Percentiles rank a stretch among this genome's conserved stretches.
phyloP scores from a whole-genome alignment of 2,329 filamentous ascomycete species.

The Stachybotrys chlorohalonatus region DNA sequence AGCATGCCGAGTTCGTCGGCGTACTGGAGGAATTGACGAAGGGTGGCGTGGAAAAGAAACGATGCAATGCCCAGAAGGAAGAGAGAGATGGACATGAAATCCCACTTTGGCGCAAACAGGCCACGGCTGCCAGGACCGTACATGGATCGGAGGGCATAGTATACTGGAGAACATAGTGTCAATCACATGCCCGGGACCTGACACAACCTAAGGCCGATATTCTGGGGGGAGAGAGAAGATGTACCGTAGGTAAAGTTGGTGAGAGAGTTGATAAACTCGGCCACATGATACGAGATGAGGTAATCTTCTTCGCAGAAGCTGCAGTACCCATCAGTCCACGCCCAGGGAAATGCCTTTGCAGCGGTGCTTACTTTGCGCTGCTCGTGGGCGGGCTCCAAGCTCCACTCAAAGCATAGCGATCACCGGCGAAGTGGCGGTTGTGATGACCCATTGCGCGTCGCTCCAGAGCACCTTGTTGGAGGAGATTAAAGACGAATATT shows the following conservation, averaged over 20 bases:
- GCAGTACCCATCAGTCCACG: conserved; percentile 5
- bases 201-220: too few relatives aligned
- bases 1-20: conserved; percentile 53
- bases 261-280: conserved; percentile 34
- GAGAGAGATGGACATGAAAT: conserved; percentile 32
- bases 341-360: background rate
- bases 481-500: too few relatives aligned
- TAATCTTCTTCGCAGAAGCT: conserved; percentile 40
- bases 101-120: conserved; percentile 20
- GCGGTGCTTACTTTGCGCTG: conserved; percentile 24
- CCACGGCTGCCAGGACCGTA: conserved; percentile 19
- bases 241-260: conserved; percentile 34
- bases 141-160: conserved; percentile 29
- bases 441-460: conserved; percentile 21
- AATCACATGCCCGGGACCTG: too few relatives aligned
- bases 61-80: conserved; percentile 32
- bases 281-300: conserved; percentile 29
- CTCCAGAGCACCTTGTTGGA: too few relatives aligned
- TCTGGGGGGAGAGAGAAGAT: conserved; percentile 4
- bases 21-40: conserved; percentile 32
- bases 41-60: conserved; percentile 33
- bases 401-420: conserved; percentile 21
- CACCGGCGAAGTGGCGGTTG: conserved; percentile 25
- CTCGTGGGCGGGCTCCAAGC: conserved; percentile 30
- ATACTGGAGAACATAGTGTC: conserved; percentile 19